Percentiles rank a stretch among this genome's conserved stretches.
phyloP scores from a whole-genome alignment of 2,329 filamentous ascomycete genomes.

The Rhinocladiella similis region DNA sequence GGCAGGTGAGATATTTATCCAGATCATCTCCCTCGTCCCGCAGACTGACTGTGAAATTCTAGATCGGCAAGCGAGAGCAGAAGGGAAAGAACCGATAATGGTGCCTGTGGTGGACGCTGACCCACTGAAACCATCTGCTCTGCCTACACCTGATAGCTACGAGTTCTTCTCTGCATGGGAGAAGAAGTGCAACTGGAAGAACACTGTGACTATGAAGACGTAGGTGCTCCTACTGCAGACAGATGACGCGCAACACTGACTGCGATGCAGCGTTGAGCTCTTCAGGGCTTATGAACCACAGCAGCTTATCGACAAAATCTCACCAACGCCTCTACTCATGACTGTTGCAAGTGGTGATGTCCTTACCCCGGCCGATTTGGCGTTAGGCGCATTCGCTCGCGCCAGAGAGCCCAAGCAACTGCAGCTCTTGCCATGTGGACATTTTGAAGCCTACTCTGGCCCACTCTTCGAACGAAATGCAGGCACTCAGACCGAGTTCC shows the following conservation, averaged over 20 bases:
- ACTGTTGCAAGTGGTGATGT: conserved; percentile 37
- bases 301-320: conserved; percentile 38
- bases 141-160: conserved; percentile 39
- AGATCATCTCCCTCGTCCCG: background rate
- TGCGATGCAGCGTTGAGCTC: conserved; percentile 18
- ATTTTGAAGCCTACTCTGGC: conserved; percentile 43
- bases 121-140: conserved; percentile 32
- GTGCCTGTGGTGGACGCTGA: conserved; percentile 38
- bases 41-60: background rate
- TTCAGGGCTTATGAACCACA: conserved; percentile 28
- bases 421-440: conserved; percentile 38
- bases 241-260: conserved; percentile 7
- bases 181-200: conserved; percentile 39
- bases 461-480: conserved; percentile 31
- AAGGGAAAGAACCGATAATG: conserved; percentile 33
- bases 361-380: conserved; percentile 36
- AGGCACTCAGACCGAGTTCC: conserved; percentile 35
- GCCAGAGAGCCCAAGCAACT: conserved; percentile 44
- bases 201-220: conserved; percentile 39
- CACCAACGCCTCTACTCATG: conserved; percentile 42
- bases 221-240: conserved; percentile 8
- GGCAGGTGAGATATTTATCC: conserved; percentile 28
- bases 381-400: conserved; percentile 38
- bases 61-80: conserved; percentile 33
- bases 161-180: conserved; percentile 37